Conservation (phyloP, 495 filamentous ascomycete species). For the Rhypophila decipiens region DNA sequence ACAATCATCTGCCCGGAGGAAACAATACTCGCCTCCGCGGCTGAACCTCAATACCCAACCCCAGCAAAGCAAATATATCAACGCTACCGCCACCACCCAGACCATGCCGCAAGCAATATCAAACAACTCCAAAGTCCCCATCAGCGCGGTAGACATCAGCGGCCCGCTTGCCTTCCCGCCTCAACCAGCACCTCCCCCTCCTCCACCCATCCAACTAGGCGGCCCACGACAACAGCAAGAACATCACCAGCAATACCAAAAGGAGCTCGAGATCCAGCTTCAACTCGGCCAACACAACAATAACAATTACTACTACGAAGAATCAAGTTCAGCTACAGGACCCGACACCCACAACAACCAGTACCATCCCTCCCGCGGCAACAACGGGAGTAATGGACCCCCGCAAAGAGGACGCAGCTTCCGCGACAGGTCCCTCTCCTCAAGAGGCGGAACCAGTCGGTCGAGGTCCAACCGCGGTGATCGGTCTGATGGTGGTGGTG, state of each 20-base stretch:
- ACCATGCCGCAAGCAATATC: background rate
- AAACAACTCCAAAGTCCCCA: background rate
- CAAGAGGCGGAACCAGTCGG: background rate
- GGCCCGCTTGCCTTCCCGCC: slow-evolving; percentile 20
- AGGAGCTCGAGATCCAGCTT: background rate
- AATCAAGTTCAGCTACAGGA: background rate
- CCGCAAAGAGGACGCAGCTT: background rate
- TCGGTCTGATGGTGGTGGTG: background rate
- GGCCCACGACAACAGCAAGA: background rate
- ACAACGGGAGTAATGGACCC: background rate
- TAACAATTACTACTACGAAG: background rate
- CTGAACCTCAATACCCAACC: slow-evolving; percentile 4
- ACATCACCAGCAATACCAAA: background rate
- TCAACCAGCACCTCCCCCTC: background rate
- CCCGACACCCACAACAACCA: background rate
- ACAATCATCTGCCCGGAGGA: slow-evolving; percentile 5
- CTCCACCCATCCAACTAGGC: background rate
- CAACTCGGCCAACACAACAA: background rate
- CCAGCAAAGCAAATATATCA: slow-evolving; percentile 1
- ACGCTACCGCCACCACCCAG: slow-evolving; percentile 1
- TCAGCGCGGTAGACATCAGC: slow-evolving; percentile 11
- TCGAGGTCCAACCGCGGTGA: background rate
- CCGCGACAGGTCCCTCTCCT: background rate
- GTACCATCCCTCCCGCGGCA: background rate
- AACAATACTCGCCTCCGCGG: slow-evolving; percentile 1